These are phyloP conservation scores for Fragaria vesca DNA, from an alignment of 306 rosid species.

Conservation along the genomic window DNA sequence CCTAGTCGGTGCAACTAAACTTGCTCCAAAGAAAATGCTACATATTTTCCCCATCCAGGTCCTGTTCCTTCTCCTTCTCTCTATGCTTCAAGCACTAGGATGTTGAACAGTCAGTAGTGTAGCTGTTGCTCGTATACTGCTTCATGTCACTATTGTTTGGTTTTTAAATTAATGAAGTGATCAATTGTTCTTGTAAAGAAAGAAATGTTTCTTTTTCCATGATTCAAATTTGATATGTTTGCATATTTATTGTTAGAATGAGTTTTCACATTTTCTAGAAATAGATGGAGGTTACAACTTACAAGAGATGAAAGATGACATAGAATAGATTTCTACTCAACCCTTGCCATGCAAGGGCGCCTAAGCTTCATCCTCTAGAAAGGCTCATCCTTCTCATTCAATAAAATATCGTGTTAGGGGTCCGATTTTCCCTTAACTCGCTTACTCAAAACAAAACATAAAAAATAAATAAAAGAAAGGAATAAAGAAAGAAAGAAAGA, in stretches of 20 bases:
- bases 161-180: background rate
- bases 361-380: background rate
- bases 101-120: constrained; percentile 2
- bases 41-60: constrained; percentile 2
- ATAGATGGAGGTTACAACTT: background rate
- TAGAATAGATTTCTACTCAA: background rate
- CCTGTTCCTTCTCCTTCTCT: constrained; percentile 26
- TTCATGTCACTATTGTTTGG: constrained; percentile 13
- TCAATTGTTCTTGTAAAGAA: background rate
- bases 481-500: too few relatives aligned
- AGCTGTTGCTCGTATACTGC: constrained; percentile 16
- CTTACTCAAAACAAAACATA: too few relatives aligned
- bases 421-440: background rate
- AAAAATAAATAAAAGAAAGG: too few relatives aligned
- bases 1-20: constrained; percentile 37
- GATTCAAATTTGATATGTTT: background rate
- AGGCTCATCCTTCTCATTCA: background rate
- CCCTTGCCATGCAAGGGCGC: background rate
- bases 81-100: constrained; percentile 12
- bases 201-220: background rate
- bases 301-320: background rate
- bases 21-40: constrained; percentile 30
- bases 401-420: too few relatives aligned
- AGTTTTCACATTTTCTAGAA: background rate
- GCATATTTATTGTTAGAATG: background rate